Evolutionary conservation across 495 filamentous ascomycete genomes (phyloP), one percentile per base, ranked within the genome.

Genomic region (Tuber umbilicatum): DNA sequence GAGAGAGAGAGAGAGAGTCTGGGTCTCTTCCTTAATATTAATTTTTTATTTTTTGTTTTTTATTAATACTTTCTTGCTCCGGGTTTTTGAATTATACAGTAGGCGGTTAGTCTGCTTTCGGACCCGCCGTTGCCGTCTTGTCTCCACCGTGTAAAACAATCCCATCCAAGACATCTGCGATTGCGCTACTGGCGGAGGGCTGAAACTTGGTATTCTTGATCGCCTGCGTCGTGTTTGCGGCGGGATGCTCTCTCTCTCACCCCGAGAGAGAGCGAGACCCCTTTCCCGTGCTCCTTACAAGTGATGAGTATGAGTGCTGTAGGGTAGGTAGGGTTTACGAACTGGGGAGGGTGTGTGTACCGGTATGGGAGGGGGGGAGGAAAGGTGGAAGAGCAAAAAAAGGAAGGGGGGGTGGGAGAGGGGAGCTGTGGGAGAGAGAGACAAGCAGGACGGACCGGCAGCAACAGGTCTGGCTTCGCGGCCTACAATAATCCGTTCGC

Each of bases 101-200:
- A 47, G 47, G 6, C 10, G n/a, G n/a, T 31, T 6, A 64, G n/a
- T 64, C 55, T 64, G 55, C 55, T 64, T 64, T 76, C 74, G 70
- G 74, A 55, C 75, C 75, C 75, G 74, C 75, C 70, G n/a, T 31
- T 64, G 55, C 55, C 72, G 42, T 75, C 71, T 68, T 37, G 70
- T 72, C 73, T 76, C 73, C 69, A 69, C 70, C 70, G 67, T 50
- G 69, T 73, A 73, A 78, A 79, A 71, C 55, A 60, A 16, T 10
- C n/a, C 50, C 55, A 64, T 31, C 55, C 55, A 64, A 31, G 27
- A 71, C 75, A 79, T 78, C 77, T 78, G 72, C 71, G 76, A 78
- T 78, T 78, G 76, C 76, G 75, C 75, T 79, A 79, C 77, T 79
- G 75, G 75, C 72, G 72, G 77, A 79, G 77, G 77, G 77, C 77